Percentiles rank a stretch among this genome's conserved stretches.
These are phyloP conservation scores for Penicilliopsis zonata DNA, from an alignment of 495 filamentous ascomycete genomes.

Conservation along the genomic window DNA sequence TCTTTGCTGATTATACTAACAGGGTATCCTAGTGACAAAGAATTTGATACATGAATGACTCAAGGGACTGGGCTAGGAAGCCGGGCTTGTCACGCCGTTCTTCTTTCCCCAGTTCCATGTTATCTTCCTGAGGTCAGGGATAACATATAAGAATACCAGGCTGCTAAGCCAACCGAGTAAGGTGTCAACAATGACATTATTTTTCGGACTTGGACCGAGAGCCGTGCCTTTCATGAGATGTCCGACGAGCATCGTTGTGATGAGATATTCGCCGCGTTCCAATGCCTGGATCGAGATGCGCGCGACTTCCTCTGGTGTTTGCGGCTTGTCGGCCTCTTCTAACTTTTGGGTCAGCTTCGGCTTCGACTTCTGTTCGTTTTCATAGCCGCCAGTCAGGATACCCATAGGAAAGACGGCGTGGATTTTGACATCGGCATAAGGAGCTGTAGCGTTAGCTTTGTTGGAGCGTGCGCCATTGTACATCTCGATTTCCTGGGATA, in stretches of 20 bases:
- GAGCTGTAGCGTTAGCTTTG: constrained; percentile 26
- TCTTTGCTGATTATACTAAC: no score
- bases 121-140: constrained; percentile 30
- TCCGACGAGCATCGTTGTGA: constrained; percentile 57
- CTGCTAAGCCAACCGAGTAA: constrained; percentile 32
- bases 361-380: constrained; percentile 69
- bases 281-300: constrained; percentile 53
- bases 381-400: constrained; percentile 64
- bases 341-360: constrained; percentile 69
- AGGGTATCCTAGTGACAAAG: no score
- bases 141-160: constrained; percentile 29
- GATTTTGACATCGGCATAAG: constrained; percentile 53
- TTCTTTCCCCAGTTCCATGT: constrained; percentile 33
- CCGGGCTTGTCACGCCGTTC: constrained; percentile 22
- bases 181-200: constrained; percentile 28
- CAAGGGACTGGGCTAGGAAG: no score
- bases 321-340: constrained; percentile 69
- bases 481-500: constrained; percentile 72
- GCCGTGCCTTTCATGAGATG: constrained; percentile 49
- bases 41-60: no score
- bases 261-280: constrained; percentile 68
- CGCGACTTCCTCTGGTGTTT: constrained; percentile 70
- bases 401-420: constrained; percentile 79
- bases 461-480: constrained; percentile 55
- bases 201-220: constrained; percentile 30